Evolutionary conservation across 2,329 filamentous ascomycete genomes (phyloP).

Genomic region (Pseudogymnoascus sp.): DNA sequence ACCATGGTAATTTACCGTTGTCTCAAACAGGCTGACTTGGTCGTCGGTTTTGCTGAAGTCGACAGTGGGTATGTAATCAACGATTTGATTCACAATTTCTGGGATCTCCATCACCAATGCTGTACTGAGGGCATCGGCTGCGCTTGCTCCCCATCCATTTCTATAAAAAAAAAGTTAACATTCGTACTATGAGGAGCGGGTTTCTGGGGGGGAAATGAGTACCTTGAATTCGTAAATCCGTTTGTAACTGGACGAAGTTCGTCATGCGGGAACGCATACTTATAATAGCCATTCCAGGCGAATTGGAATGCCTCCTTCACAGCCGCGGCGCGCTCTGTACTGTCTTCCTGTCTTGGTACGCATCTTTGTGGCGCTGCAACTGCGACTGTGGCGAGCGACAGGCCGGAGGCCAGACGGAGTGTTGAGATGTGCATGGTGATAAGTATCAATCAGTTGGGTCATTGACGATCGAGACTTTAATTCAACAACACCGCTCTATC

Average conservation of each 20-base stretch:
- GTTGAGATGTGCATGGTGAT: background rate
- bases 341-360: background rate
- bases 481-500: background rate
- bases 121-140: conserved; percentile 72
- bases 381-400: background rate
- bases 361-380: background rate
- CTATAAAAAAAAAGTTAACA: conserved; percentile 35
- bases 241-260: conserved; percentile 63
- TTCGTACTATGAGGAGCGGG: background rate
- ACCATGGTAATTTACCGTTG: conserved; percentile 79
- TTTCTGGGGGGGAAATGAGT: conserved; percentile 19
- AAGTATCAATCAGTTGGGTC: background rate
- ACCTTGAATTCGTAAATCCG: conserved; percentile 60
- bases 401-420: background rate
- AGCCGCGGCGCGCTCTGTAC: conserved; percentile 38
- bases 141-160: conserved; percentile 78
- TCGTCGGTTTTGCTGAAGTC: conserved; percentile 55
- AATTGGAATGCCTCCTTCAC: conserved; percentile 61
- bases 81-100: conserved; percentile 59
- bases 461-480: background rate
- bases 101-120: conserved; percentile 67
- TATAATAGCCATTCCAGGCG: conserved; percentile 65
- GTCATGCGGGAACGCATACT: conserved; percentile 70
- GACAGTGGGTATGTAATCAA: conserved; percentile 61
- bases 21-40: conserved; percentile 74